Base-by-base conservation (phyloP, 345 rosid species). In the Eutrema yunnanense region DNA sequence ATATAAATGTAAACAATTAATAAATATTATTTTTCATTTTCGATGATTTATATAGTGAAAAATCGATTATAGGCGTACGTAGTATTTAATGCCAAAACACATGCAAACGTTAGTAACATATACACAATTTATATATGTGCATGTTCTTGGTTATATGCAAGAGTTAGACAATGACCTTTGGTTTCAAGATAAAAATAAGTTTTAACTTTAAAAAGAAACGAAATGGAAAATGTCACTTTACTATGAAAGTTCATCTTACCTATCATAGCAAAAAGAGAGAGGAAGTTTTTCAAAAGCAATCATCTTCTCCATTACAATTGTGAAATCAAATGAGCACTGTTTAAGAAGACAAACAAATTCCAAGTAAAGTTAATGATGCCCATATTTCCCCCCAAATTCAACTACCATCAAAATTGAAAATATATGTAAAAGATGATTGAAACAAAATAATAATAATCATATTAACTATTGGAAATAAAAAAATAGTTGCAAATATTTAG, bases 241-340 rank as follows among this genome's bases (percentile, higher is more conserved):
- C 69, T 52, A 34, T 52, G 73, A 74, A 63, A 74, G 62, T 60
- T 59, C 56, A 67, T 74, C 63, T 67, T 61, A 61, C 73, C 49
- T 61, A 75, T 75, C 79, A 61, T 34, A 12, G 63, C 55, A 44
- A 61, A 64, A 65, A 67, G 38, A 14, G 33, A 51, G 38, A 32
- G 6, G 37, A 60, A 49, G 9, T 12, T 75, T 56, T 69, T 42
- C 37, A 62, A 62, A 75, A 62, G 64, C 69, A 74, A 74, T 74
- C 49, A 74, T 74, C 32, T 67, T 51, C 41, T 61, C 58, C 69
- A 62, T 53, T 53, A 53, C 51, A 69, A 44, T 62, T 69, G 51
- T 75, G 26, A 47, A 56, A 69, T 56, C 65, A 55, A 69, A 47
- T 56, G 40, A 62, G 38, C 42, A 68, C 42, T 67, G 6, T 14